phyloP scores from a whole-genome alignment of 345 rosid genomes.

The Triadica sebifera region DNA sequence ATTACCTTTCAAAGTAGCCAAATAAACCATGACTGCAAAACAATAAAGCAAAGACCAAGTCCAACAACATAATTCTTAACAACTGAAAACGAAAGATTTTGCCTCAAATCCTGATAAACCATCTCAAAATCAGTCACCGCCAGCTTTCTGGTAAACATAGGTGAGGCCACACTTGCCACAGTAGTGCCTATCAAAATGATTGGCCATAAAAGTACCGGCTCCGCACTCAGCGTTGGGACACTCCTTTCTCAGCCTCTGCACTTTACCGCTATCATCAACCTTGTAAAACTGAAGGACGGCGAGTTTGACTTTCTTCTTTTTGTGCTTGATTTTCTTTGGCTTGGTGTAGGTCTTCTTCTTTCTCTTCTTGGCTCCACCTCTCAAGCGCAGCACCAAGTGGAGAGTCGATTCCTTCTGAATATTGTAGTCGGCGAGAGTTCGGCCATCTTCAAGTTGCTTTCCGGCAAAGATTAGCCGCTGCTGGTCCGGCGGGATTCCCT shows the following conservation, averaged over 20 bases:
- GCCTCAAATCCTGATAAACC: background rate
- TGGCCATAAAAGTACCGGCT: conserved; percentile 26
- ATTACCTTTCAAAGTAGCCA: background rate
- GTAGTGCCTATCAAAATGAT: conserved; percentile 29
- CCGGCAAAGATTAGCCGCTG: background rate
- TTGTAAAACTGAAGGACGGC: conserved; percentile 26
- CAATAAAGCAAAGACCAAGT: background rate
- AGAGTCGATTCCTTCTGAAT: conserved; percentile 33
- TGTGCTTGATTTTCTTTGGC: conserved; percentile 35
- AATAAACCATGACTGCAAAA: background rate
- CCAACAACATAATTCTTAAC: background rate
- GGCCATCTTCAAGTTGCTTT: conserved; percentile 29
- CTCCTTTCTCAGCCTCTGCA: conserved; percentile 29
- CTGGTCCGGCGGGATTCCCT: conserved; percentile 11
- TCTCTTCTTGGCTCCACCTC: conserved; percentile 28
- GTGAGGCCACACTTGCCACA: conserved; percentile 33
- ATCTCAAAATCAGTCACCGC: conserved; percentile 11
- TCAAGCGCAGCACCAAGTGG: conserved; percentile 22
- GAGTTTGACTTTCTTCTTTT: conserved; percentile 33
- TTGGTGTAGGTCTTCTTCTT: conserved; percentile 34
- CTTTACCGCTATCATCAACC: conserved; percentile 27
- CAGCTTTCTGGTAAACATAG: conserved; percentile 29
- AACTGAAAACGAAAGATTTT: background rate
- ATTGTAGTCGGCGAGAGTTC: conserved; percentile 25
- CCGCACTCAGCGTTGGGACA: conserved; percentile 29